Percentiles rank a stretch among this genome's conserved stretches.
phyloP scores from a whole-genome alignment of 2,329 filamentous ascomycete genomes.

The Epichloe elymi region DNA sequence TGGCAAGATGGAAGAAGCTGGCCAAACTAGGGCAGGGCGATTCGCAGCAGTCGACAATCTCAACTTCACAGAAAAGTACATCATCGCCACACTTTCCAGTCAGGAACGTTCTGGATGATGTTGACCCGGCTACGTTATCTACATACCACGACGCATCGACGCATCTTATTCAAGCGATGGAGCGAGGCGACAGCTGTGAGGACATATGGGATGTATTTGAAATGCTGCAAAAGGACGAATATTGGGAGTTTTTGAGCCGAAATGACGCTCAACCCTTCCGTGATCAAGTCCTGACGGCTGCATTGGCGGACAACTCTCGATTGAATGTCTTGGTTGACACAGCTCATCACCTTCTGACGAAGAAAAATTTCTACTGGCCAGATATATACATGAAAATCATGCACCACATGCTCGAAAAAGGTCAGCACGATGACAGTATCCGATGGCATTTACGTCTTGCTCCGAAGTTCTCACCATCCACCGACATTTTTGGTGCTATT shows the following conservation, averaged over 20 bases:
- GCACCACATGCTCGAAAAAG: constrained; percentile 26
- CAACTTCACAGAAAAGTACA: not conserved
- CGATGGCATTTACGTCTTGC: constrained; percentile 35
- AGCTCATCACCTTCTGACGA: constrained; percentile 21
- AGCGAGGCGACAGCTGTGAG: constrained; percentile 10
- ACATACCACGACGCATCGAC: constrained; percentile 11
- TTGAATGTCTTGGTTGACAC: constrained; percentile 15
- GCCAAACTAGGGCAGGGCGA: constrained; percentile 9
- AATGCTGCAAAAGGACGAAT: constrained; percentile 9
- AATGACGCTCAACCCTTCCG: constrained; percentile 15
- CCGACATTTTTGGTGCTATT: constrained; percentile 28
- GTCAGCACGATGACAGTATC: constrained; percentile 24
- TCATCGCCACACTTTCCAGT: not conserved
- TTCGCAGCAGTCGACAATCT: not conserved
- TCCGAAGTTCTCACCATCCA: constrained; percentile 27
- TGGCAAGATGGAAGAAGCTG: constrained; percentile 10
- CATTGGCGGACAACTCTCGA: constrained; percentile 13
- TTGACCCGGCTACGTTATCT: constrained; percentile 1
- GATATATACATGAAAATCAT: constrained; percentile 35
- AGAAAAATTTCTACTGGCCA: constrained; percentile 32
- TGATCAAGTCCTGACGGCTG: constrained; percentile 17
- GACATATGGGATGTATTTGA: constrained; percentile 17
- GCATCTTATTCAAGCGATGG: constrained; percentile 9
- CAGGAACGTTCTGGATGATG: not conserved
- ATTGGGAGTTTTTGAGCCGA: constrained; percentile 10